Percentiles rank a stretch among this genome's conserved stretches.
These are phyloP conservation scores for Serendipita sp. DNA, from an alignment of 1,284 basidiomycete species.

Conservation along the genomic window DNA sequence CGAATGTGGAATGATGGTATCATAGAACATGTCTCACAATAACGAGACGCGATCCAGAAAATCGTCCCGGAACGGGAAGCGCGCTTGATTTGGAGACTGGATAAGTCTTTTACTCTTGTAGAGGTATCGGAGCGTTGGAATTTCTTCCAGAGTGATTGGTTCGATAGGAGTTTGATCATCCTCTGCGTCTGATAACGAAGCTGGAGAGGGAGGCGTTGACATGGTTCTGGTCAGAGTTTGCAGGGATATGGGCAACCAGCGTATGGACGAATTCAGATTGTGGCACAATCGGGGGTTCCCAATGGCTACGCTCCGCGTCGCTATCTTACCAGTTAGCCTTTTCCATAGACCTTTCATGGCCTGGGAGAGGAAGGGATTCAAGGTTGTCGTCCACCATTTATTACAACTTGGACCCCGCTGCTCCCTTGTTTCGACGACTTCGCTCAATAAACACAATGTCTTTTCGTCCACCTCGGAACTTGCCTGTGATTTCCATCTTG, in stretches of 20 bases:
- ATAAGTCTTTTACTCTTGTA: constrained; percentile 28
- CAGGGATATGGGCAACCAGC: too few relatives aligned
- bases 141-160: constrained; percentile 26
- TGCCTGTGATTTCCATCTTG: constrained; percentile 3
- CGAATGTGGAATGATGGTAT: neutral
- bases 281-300: too few relatives aligned
- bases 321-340: too few relatives aligned
- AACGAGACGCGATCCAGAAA: constrained; percentile 43
- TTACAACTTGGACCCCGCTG: too few relatives aligned
- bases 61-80: constrained; percentile 24
- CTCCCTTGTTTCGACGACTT: too few relatives aligned
- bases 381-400: too few relatives aligned
- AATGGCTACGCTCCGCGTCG: too few relatives aligned
- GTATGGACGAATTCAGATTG: too few relatives aligned
- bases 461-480: constrained; percentile 5
- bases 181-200: neutral
- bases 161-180: constrained; percentile 5
- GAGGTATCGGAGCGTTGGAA: constrained; percentile 37
- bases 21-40: constrained; percentile 31
- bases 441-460: neutral
- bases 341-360: too few relatives aligned
- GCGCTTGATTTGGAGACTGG: constrained; percentile 19
- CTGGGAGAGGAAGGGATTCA: too few relatives aligned
- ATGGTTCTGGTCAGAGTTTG: too few relatives aligned
- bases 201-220: too few relatives aligned